Conservation (phyloP, 306 rosid genomes). For the Quercus cerris region DNA sequence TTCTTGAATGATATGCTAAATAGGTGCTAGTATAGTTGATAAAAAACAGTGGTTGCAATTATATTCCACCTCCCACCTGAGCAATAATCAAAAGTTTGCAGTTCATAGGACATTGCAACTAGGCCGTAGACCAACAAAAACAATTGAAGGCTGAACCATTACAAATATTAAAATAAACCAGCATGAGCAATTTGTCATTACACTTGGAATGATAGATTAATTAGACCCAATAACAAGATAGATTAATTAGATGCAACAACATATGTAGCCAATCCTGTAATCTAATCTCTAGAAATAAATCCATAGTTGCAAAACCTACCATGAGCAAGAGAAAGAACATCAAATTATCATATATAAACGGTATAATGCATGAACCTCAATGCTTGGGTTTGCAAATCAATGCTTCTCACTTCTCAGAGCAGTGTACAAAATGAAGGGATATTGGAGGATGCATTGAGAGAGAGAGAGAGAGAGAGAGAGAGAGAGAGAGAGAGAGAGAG, state of each 20-base stretch:
- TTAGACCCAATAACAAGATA: too few relatives aligned
- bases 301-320: background rate
- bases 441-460: background rate
- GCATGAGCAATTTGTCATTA: background rate
- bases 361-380: background rate
- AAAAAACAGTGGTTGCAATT: too few relatives aligned
- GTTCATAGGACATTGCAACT: background rate
- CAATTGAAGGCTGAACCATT: background rate
- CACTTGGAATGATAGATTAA: background rate
- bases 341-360: background rate
- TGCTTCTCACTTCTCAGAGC: background rate
- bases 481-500: background rate
- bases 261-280: background rate
- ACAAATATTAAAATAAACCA: background rate
- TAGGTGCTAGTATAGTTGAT: too few relatives aligned
- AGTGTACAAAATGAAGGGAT: background rate
- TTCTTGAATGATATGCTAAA: too few relatives aligned
- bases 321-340: background rate
- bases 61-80: background rate
- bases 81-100: too few relatives aligned
- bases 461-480: background rate
- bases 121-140: background rate
- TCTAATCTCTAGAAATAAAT: background rate
- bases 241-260: background rate
- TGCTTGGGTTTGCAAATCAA: background rate